These are phyloP conservation scores for Haematococcus sp. DNA, from an alignment of 139 green algal species.

Conservation along the genomic window DNA sequence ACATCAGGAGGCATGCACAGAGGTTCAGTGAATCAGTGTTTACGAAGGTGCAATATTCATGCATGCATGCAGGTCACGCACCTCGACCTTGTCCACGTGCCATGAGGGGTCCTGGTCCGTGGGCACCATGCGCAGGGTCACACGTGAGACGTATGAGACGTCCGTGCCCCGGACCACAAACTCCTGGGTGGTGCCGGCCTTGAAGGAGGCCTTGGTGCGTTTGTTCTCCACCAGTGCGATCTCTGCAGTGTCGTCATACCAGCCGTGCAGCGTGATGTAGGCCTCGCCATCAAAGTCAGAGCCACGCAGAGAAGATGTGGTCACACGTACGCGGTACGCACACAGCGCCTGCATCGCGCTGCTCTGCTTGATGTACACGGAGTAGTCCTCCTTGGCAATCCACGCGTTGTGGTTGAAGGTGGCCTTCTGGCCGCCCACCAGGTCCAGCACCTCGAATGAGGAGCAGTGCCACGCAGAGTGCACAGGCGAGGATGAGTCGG, in stretches of 20 bases:
- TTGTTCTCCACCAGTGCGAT: not conserved
- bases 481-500: not conserved
- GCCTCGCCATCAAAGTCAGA: constrained; percentile 14
- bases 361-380: not conserved
- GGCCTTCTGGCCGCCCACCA: not conserved
- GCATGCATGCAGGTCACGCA: no score
- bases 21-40: no score
- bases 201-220: not conserved
- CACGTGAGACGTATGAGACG: constrained; percentile 3
- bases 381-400: constrained; percentile 1
- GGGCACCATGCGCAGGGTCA: constrained; percentile 14
- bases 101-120: constrained; percentile 13
- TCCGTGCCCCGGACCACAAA: constrained; percentile 8
- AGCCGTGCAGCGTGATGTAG: constrained; percentile 8
- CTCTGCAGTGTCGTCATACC: not conserved
- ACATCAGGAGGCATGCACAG: no score
- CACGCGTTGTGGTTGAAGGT: constrained; percentile 12
- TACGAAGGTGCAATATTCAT: no score
- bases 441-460: no score
- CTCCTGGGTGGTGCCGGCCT: not conserved
- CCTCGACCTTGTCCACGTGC: constrained; percentile 19
- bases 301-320: constrained; percentile 1
- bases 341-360: constrained; percentile 8
- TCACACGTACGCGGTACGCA: constrained; percentile 1
- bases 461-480: no score